Evolutionary conservation across 2,329 filamentous ascomycete species (phyloP).

Genomic region (Fusarium miscanthi): DNA sequence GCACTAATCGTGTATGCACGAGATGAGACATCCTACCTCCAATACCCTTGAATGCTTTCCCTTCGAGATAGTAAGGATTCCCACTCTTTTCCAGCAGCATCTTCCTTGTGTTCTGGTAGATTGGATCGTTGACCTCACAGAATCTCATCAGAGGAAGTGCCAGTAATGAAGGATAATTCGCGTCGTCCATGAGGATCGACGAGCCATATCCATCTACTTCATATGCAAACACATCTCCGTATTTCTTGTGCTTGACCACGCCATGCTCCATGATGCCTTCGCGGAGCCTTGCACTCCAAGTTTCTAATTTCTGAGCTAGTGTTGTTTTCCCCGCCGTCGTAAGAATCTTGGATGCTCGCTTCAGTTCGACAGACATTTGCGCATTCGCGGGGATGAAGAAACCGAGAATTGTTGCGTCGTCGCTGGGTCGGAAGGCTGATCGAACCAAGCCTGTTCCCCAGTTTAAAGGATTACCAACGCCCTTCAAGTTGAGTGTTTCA

Average conservation of each 20-base stretch:
- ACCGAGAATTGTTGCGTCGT: slow-evolving; percentile 93
- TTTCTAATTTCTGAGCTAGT: slow-evolving; percentile 66
- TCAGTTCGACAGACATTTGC: slow-evolving; percentile 92
- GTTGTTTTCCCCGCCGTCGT: slow-evolving; percentile 65
- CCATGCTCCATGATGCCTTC: slow-evolving; percentile 87
- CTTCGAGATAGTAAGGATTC: slow-evolving; percentile 90
- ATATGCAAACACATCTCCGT: slow-evolving; percentile 84
- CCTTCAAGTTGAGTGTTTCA: slow-evolving; percentile 85
- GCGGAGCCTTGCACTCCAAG: slow-evolving; percentile 71
- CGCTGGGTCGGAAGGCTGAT: slow-evolving; percentile 92
- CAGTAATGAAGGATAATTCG: slow-evolving; percentile 84
- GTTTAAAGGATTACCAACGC: slow-evolving; percentile 92
- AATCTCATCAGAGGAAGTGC: slow-evolving; percentile 85
- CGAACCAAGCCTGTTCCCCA: slow-evolving; percentile 85
- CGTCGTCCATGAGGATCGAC: slow-evolving; percentile 87
- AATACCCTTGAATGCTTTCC: slow-evolving; percentile 83
- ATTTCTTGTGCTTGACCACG: slow-evolving; percentile 78
- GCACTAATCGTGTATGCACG: neutral
- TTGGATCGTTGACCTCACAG: slow-evolving; percentile 68
- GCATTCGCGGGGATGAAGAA: slow-evolving; percentile 97
- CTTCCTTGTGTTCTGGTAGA: slow-evolving; percentile 88
- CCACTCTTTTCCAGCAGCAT: slow-evolving; percentile 77
- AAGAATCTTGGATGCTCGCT: slow-evolving; percentile 78
- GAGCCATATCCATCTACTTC: slow-evolving; percentile 91
- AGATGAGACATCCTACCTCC: slow-evolving; percentile 68